Base-by-base conservation (phyloP, 2,329 filamentous ascomycete species). In the Botryosphaeria dothidea region DNA sequence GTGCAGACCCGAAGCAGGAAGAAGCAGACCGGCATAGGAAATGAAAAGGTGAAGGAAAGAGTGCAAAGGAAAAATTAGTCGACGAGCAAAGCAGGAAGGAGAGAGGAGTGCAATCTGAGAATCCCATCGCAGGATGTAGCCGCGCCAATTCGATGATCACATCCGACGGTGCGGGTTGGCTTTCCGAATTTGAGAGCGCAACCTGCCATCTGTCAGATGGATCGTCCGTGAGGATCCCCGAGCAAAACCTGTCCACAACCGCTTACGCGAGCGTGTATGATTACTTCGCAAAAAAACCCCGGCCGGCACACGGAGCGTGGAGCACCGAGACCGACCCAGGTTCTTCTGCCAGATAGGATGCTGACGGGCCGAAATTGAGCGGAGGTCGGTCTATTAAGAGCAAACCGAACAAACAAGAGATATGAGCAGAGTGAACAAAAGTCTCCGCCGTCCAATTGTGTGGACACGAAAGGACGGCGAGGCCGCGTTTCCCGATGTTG, bases 401-500 rank as follows among this genome's bases (percentile, higher is more conserved):
- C 68, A 69, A 69, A 69, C 69, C 71, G 73, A 76, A 72, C 70
- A 75, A 74, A 65, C 72, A 71, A 66, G 68, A 73, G 72, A 70
- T 72, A 70, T 73, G 71, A 73, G 71, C 70, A 74, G 43, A 73
- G 69, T 75, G 69, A 70, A 69, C 71, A 69, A 76, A 29, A 69
- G 73, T 70, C 73, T 65, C 43, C 68, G 75, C 75, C 75, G 72
- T 76, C 76, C 77, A 72, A 69, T n/a, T 9, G 43, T 51, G 34
- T 34, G 63, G 69, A 67, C 68, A 73, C 72, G 68, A 68, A 52
- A 75, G 76, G 75, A 79, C 77, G 74, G 76, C 78, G 73, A 71
- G 76, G 78, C 77, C 77, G 78, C 78, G 72, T 79, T 80, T 79
- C 76, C 77, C 77, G 71, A 74, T 70, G 72, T 76, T 73, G 67